Conservation (phyloP, 768 basidiomycete species). For the Leccinum obscurum region DNA sequence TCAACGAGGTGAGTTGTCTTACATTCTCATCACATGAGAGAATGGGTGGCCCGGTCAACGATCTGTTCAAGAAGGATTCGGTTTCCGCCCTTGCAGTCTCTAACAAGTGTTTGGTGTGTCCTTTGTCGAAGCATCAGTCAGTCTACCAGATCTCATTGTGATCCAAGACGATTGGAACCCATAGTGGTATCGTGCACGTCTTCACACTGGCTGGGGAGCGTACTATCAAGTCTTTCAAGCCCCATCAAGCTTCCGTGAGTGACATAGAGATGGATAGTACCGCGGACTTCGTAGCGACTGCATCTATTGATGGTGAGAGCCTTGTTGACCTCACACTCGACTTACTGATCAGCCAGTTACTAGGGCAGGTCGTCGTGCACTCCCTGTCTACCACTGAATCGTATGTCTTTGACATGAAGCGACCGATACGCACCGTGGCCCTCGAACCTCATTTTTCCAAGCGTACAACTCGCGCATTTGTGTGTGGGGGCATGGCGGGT, state of each 20-base stretch:
- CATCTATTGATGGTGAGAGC: slow-evolving; percentile 85
- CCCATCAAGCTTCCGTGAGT: slow-evolving; percentile 83
- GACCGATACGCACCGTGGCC: slow-evolving; percentile 87
- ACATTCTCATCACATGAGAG: slow-evolving; percentile 42
- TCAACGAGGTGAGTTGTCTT: no score
- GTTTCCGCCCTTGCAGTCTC: slow-evolving; percentile 81
- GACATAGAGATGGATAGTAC: slow-evolving; percentile 84
- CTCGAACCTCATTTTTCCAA: slow-evolving; percentile 91
- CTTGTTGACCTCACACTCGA: slow-evolving; percentile 42
- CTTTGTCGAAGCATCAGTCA: neutral
- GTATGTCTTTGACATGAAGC: slow-evolving; percentile 86
- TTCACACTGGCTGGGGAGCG: slow-evolving; percentile 76
- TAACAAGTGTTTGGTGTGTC: slow-evolving; percentile 64
- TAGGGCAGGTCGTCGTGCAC: slow-evolving; percentile 90
- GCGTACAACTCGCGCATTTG: slow-evolving; percentile 72
- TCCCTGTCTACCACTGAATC: slow-evolving; percentile 77
- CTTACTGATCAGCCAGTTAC: slow-evolving; percentile 32
- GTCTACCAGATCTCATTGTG: neutral
- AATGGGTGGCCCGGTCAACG: slow-evolving; percentile 67
- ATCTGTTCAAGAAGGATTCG: slow-evolving; percentile 85
- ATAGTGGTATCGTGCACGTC: slow-evolving; percentile 89
- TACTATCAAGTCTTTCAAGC: slow-evolving; percentile 88
- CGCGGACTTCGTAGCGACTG: slow-evolving; percentile 87
- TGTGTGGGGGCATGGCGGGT: slow-evolving; percentile 92
- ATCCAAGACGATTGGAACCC: slow-evolving; percentile 84